Base-by-base conservation (phyloP, 1,284 basidiomycete species). In the Fomitiporia mediterranea region DNA sequence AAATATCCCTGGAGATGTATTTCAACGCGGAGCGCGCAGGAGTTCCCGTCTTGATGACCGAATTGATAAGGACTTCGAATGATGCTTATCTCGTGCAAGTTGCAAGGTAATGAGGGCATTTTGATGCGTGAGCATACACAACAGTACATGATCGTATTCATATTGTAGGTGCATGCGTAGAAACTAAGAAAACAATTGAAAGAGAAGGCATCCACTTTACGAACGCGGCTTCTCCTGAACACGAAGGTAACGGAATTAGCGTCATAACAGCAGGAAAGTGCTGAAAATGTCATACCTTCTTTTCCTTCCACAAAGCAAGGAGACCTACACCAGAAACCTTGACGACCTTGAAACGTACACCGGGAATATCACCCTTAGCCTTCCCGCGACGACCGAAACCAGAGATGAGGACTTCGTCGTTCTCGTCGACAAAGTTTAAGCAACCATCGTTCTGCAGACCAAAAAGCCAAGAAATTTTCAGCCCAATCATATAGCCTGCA, bases 371-470 rank as follows among this genome's bases (percentile, higher is more conserved):
- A 87, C 94, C 94, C 83, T 95, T 95, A 62, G 94, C 97, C 82
- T 99, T 99, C 67, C 97, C 97, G 69, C 94, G 87, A 73, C 96
- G 93, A 88, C 97, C 97, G 85, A 99, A 99, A 78, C 97, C 97
- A 64, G 94, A 97, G 76, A 99, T 98, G 69, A 98, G 90, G 62
- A 99, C 95, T 78, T 98, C 95, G 77, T 98, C 96, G 83, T 98
- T 98, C 85, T 98, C 96, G 69, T 98, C 95, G 70, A 92, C 86
- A 71, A 96, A 97, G 88, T 98, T 98, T 66, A 98, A 79, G 82
- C 95, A 98, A 84, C 97, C 97, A 73, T 99, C 97, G 76, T 98
- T 98, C 89, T 91, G 44, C 61, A 68, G 65, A 25, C 67, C 66
- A 64, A 65, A 70, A 60, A 63, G 64, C 48, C 56, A 60, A 19